These are phyloP conservation scores for Microthyrium microscopicum DNA, from an alignment of 2,329 filamentous ascomycete genomes.

Conservation along the genomic window DNA sequence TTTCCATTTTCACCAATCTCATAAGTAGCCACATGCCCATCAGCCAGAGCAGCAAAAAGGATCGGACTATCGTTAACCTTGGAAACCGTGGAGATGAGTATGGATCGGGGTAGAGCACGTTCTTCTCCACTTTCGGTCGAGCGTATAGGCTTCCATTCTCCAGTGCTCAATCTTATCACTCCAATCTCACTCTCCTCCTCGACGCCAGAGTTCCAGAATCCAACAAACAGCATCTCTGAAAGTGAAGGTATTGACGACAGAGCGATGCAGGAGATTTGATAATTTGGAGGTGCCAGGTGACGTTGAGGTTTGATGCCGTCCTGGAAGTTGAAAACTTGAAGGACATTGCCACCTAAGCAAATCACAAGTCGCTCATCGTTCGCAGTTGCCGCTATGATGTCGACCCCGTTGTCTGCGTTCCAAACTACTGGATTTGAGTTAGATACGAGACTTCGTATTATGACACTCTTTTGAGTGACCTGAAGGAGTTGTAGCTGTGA, in stretches of 20 bases:
- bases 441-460: too few relatives aligned
- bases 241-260: slow-evolving; percentile 47
- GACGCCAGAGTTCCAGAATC: slow-evolving; percentile 82
- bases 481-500: slow-evolving; percentile 81
- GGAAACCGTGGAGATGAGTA: slow-evolving; percentile 65
- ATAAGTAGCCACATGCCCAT: slow-evolving; percentile 80
- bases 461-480: slow-evolving; percentile 48
- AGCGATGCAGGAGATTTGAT: slow-evolving; percentile 75
- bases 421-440: slow-evolving; percentile 42
- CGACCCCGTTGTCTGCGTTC: slow-evolving; percentile 30
- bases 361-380: slow-evolving; percentile 56
- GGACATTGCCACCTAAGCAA: slow-evolving; percentile 55
- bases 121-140: slow-evolving; percentile 50
- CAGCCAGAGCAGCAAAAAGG: slow-evolving; percentile 77
- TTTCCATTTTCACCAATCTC: slow-evolving; percentile 45
- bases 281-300: too few relatives aligned
- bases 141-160: slow-evolving; percentile 25
- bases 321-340: slow-evolving; percentile 51
- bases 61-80: slow-evolving; percentile 44
- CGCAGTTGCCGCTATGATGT: slow-evolving; percentile 63
- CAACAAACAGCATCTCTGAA: slow-evolving; percentile 55
- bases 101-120: slow-evolving; percentile 65
- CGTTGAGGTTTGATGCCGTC: too few relatives aligned
- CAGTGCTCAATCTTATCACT: background rate
- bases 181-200: background rate